These are phyloP conservation scores for Puccinia hordei DNA, from an alignment of 1,284 basidiomycete genomes.

Conservation along the genomic window DNA sequence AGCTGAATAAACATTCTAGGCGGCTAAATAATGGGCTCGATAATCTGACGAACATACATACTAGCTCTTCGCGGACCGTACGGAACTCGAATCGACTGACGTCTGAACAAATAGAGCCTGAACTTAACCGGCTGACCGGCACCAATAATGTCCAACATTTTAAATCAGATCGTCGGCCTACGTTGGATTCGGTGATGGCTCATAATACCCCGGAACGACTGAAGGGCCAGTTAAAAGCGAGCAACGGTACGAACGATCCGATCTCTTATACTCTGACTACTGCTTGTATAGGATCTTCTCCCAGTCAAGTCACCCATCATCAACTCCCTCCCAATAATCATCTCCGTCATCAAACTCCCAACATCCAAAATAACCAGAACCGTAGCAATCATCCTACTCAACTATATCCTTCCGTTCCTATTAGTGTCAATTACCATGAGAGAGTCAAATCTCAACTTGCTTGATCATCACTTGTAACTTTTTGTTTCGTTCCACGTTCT, in stretches of 20 bases:
- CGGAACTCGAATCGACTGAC: constrained; percentile 12
- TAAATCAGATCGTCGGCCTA: constrained; percentile 41
- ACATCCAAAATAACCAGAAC: constrained; percentile 4
- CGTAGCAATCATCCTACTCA: constrained; percentile 19
- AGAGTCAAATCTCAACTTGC: constrained; percentile 44
- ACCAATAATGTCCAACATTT: background rate
- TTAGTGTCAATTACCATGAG: constrained; percentile 48
- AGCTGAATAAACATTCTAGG: constrained; percentile 6
- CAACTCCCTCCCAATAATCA: background rate
- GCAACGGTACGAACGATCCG: constrained; percentile 5
- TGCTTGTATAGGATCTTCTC: constrained; percentile 32
- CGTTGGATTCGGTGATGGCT: constrained; percentile 48
- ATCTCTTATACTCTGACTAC: constrained; percentile 18
- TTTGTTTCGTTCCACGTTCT: background rate
- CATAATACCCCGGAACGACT: constrained; percentile 30
- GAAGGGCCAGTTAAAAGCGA: constrained; percentile 10
- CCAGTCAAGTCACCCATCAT: constrained; percentile 10
- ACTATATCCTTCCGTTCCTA: constrained; percentile 45
- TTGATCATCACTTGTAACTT: constrained; percentile 17
- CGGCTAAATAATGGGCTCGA: constrained; percentile 5
- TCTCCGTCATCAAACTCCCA: constrained; percentile 13
- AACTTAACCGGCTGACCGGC: background rate
- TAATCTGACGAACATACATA: constrained; percentile 7
- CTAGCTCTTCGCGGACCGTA: constrained; percentile 23
- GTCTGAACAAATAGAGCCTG: constrained; percentile 4